Evolutionary conservation across 805 yeast genomes (phyloP).

Genomic region (Nakazawaea molendinolei): DNA sequence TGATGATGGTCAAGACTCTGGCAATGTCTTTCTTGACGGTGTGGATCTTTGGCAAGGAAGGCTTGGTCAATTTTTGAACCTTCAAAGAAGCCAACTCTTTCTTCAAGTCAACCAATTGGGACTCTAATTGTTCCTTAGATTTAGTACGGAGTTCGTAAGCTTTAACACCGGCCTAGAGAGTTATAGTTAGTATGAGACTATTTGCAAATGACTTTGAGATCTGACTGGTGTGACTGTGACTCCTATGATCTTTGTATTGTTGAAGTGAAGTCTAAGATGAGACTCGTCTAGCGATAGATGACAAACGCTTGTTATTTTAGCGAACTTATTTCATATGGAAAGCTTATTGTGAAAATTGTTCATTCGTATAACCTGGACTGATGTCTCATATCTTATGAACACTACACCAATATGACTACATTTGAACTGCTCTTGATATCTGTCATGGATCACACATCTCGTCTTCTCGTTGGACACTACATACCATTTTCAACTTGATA

Average conservation of each 20-base stretch:
- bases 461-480: not conserved
- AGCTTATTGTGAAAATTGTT: too few species aligned
- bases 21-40: conserved; percentile 98
- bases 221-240: not conserved
- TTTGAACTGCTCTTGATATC: too few species aligned
- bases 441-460: too few species aligned
- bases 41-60: conserved; percentile 93
- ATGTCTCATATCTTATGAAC: too few species aligned
- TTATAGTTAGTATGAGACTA: not conserved
- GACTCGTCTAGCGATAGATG: too few species aligned
- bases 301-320: too few species aligned
- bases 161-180: conserved; percentile 73
- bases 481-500: conserved; percentile 4
- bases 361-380: too few species aligned
- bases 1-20: conserved; percentile 93
- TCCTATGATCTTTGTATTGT: not conserved
- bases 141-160: conserved; percentile 95
- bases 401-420: too few species aligned
- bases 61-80: conserved; percentile 90
- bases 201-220: not conserved
- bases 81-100: conserved; percentile 93
- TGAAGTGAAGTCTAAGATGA: too few species aligned
- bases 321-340: too few species aligned
- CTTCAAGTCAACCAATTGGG: conserved; percentile 92
- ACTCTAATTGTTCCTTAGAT: conserved; percentile 94